Conservation (phyloP, 129 eudicot genomes). For the Apium graveolens region DNA sequence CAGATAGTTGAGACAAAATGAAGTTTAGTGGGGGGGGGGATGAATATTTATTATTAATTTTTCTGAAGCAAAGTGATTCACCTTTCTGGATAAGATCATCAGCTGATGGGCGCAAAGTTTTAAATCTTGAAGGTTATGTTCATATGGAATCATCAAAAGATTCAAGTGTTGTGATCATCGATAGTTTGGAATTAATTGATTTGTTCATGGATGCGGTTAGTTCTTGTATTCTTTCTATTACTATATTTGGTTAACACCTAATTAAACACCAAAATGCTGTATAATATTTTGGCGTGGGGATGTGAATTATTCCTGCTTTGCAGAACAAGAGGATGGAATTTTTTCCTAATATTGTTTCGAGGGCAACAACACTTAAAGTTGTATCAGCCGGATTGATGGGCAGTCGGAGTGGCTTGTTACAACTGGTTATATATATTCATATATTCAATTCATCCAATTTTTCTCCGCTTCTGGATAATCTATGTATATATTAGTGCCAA, state of each 20-base stretch:
- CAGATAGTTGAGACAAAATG: no score
- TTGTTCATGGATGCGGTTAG: conserved; percentile 54
- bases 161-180: conserved; percentile 55
- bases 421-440: conserved; percentile 33
- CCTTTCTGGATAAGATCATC: conserved; percentile 49
- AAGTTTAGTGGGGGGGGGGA: no score
- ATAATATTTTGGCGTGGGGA: neutral
- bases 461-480: neutral
- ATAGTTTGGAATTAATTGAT: conserved; percentile 42
- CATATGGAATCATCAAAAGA: conserved; percentile 48
- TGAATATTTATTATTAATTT: no score
- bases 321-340: conserved; percentile 55
- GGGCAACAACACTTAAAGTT: conserved; percentile 36
- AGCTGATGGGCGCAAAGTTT: conserved; percentile 33
- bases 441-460: neutral
- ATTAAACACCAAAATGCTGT: neutral
- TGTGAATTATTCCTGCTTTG: neutral
- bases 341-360: conserved; percentile 51
- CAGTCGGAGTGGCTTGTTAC: conserved; percentile 42
- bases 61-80: conserved; percentile 32
- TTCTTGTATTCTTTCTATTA: neutral
- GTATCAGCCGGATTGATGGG: conserved; percentile 42
- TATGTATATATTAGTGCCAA: neutral
- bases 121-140: conserved; percentile 41
- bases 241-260: no score